Evolutionary conservation across 2,329 filamentous ascomycete genomes (phyloP).

Genomic region (Colletotrichum somersetense): DNA sequence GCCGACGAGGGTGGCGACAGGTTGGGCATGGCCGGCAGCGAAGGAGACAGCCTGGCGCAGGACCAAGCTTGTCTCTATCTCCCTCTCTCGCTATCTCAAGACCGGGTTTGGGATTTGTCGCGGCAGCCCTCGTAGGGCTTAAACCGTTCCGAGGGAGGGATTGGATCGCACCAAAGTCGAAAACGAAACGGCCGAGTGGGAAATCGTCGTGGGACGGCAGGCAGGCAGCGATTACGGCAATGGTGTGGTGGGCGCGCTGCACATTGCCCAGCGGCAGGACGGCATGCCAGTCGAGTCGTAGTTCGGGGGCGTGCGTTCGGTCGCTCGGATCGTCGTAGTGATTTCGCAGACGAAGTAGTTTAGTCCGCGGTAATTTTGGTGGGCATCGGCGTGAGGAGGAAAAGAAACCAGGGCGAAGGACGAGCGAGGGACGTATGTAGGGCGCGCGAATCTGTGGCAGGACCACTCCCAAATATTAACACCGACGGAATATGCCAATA

Average conservation of each 20-base stretch:
- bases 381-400: slow-evolving; percentile 13
- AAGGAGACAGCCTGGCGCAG: slow-evolving; percentile 9
- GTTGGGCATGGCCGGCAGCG: slow-evolving; percentile 52
- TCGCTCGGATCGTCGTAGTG: slow-evolving; percentile 1
- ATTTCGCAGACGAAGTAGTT: not conserved
- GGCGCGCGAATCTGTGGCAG: slow-evolving; percentile 15
- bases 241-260: slow-evolving; percentile 25
- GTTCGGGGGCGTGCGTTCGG: slow-evolving; percentile 1
- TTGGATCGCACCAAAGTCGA: not conserved
- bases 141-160: slow-evolving; percentile 1
- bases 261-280: slow-evolving; percentile 39
- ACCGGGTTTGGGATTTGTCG: slow-evolving; percentile 3
- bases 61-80: slow-evolving; percentile 13
- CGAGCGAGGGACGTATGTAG: slow-evolving; percentile 6
- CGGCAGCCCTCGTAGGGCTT: slow-evolving; percentile 13
- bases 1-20: slow-evolving; percentile 45
- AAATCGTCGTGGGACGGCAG: slow-evolving; percentile 1
- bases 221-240: slow-evolving; percentile 27
- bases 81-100: not conserved
- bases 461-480: slow-evolving; percentile 20
- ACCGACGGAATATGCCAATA: slow-evolving; percentile 9
- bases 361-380: slow-evolving; percentile 14
- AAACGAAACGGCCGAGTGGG: not conserved
- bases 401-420: slow-evolving; percentile 18
- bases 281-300: slow-evolving; percentile 35